Base-by-base conservation (phyloP, 768 basidiomycete species). In the Baorangia bicolor region DNA sequence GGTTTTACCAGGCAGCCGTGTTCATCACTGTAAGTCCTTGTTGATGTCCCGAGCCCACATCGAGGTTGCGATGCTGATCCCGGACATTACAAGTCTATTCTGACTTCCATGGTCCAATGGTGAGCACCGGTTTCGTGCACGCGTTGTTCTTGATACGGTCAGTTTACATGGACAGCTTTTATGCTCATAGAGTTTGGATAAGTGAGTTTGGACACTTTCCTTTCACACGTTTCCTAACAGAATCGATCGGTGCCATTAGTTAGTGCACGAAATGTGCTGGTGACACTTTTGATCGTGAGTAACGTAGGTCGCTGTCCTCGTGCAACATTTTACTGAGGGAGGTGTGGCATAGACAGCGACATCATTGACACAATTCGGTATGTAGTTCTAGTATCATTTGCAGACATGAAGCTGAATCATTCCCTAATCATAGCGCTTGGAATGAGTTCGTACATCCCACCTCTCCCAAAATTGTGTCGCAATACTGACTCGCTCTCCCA, bases 171-270 rank as follows among this genome's bases (percentile, higher is more conserved):
- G 20, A 16, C 10, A 61, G 60, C 13, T 61, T 62, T 23, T 61
- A 57, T 20, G 46, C 54, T 6, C 60, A 61, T 7, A 34, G 59
- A 30, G 12, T 61, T 7, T 61, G 59, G 59, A 61, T 61, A 42
- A 57, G 60, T 62, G 25, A 42, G 55, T 41, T 18, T 3, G 5
- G 8, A 9, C 1, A 7, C 10, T 5, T 33, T 27, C 3, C 16
- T 33, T 7, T 16, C 1, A 1, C n/a, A 8, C 25, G 3, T 30
- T 30, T 28, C 28, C 18, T 38, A 13, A 43, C 23, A 5, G 23
- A 34, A 10, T 8, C 8, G 38, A 2, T 8, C 20, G 4, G 23
- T n/a, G n/a, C n/a, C 12, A 11, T 21, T 13, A 61, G 60, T 61
- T 16, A 61, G 60, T 25, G 2, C 9, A 23, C 30, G 13, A 2